Base-by-base conservation (phyloP, 2,329 filamentous ascomycete species). In the Alternaria brassicicola region DNA sequence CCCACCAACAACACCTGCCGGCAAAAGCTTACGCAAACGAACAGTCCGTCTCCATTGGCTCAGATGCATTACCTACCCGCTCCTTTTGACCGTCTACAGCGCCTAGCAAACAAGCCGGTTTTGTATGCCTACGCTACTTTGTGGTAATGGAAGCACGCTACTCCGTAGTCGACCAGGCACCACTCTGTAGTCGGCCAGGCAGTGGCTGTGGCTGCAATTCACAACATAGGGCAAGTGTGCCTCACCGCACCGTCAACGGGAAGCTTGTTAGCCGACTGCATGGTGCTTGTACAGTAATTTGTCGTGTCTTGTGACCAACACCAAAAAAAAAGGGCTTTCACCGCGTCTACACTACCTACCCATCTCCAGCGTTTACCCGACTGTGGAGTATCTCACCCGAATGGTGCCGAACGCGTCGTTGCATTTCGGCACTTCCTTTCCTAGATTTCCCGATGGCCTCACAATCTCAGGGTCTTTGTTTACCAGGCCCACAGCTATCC, bases 381-480 rank as follows among this genome's bases (percentile, higher is more conserved):
- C 33, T 30, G 52, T 55, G 55, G 36, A 59, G 57, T 53, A 57
- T 45, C 31, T 49, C 46, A 59, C 60, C 64, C 66, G 62, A 63
- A 31, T 57, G 36, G 45, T 53, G 51, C 59, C 59, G 61, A 53
- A 51, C 38, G n/a, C 46, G 42, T 31, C 36, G 50, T 35, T 28
- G 19, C n/a, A 33, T 23, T 6, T 62, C 59, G 52, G 62, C 57
- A 55, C 35, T 61, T 52, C 26, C 52, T 48, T 66, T 61, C 69
- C 69, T 70, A 69, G 52, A 64, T 67, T 55, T 64, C 61, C 68
- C 68, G 67, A 66, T 35, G 43, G 33, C 60, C 51, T 55, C 59
- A 65, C 55, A 61, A 57, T 55, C 54, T 66, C 65, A 67, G 68
- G 64, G 65, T 69, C 65, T 61, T 33, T 61, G 43, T 61, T 52